phyloP scores from a whole-genome alignment of 371 early-diverging fungal genomes.

The Mucor irregularis region DNA sequence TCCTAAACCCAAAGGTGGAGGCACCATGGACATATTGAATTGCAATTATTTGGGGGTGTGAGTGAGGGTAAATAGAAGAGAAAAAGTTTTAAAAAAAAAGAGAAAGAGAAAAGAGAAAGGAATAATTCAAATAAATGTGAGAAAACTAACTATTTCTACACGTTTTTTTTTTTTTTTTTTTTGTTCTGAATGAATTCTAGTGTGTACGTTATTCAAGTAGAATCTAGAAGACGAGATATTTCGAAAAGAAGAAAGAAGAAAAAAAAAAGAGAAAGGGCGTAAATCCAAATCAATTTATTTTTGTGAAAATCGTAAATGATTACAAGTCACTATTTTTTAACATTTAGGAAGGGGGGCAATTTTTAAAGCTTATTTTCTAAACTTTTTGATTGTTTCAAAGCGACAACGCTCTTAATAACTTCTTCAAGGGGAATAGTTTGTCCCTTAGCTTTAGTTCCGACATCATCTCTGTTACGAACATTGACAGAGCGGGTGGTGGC shows the following conservation, averaged over 20 bases:
- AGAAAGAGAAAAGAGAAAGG: too few relatives aligned
- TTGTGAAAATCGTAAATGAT: background rate
- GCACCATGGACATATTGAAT: conserved; percentile 9
- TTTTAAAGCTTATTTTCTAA: conserved; percentile 56
- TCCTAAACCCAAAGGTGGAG: conserved; percentile 32
- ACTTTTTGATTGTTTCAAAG: conserved; percentile 59
- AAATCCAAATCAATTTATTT: background rate
- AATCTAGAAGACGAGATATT: too few relatives aligned
- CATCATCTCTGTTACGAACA: conserved; percentile 87
- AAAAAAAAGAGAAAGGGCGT: conserved; percentile 3
- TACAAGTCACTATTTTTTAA: background rate
- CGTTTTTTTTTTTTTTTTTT: too few relatives aligned
- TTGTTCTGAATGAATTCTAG: too few relatives aligned
- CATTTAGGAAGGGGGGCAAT: background rate
- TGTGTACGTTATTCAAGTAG: too few relatives aligned
- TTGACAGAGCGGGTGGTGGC: conserved; percentile 83
- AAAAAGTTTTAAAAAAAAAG: background rate
- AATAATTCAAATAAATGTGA: too few relatives aligned
- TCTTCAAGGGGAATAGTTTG: conserved; percentile 72
- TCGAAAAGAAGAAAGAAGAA: conserved; percentile 4
- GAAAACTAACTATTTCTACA: too few relatives aligned
- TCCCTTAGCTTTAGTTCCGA: conserved; percentile 80
- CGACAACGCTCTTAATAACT: conserved; percentile 61
- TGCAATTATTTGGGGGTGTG: background rate
- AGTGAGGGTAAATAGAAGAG: too few relatives aligned